These are phyloP conservation scores for Fraxinus nigra DNA, from an alignment of 305 asterid species.

Conservation along the genomic window DNA sequence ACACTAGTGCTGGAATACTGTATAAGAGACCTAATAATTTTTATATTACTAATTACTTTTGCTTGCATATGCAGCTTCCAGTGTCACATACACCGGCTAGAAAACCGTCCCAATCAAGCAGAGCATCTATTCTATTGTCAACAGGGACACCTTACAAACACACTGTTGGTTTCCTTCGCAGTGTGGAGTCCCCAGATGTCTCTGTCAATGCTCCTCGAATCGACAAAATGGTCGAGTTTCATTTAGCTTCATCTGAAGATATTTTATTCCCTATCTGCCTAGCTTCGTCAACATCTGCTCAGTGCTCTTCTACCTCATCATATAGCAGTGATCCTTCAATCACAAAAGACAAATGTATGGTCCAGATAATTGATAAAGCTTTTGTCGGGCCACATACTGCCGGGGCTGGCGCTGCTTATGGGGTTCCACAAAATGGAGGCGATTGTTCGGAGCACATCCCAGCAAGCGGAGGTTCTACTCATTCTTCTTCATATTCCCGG, in stretches of 20 bases:
- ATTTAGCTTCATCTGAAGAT: conserved; percentile 47
- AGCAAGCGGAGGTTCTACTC: conserved; percentile 50
- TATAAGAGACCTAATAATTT: neutral
- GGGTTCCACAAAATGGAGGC: conserved; percentile 44
- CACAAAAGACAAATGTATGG: conserved; percentile 71
- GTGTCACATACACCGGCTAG: conserved; percentile 66
- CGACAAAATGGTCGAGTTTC: conserved; percentile 84
- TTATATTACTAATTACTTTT: neutral
- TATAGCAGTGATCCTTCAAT: conserved; percentile 42
- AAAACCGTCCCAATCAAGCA: conserved; percentile 46
- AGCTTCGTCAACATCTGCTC: conserved; percentile 51
- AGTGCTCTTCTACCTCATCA: conserved; percentile 57
- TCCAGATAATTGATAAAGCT: conserved; percentile 40
- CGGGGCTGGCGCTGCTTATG: conserved; percentile 7
- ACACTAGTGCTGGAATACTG: neutral
- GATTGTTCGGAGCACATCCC: conserved; percentile 65
- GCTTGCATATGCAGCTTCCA: conserved; percentile 59
- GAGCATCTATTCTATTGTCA: conserved; percentile 73
- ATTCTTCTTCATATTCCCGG: conserved; percentile 53
- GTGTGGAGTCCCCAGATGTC: conserved; percentile 60
- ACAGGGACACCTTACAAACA: neutral
- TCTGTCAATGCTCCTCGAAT: conserved; percentile 89
- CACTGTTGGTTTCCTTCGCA: conserved; percentile 33
- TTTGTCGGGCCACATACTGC: conserved; percentile 3
- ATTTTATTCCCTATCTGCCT: conserved; percentile 26